Evolutionary conservation across 345 rosid species (phyloP).

Genomic region (Linum tenue): DNA sequence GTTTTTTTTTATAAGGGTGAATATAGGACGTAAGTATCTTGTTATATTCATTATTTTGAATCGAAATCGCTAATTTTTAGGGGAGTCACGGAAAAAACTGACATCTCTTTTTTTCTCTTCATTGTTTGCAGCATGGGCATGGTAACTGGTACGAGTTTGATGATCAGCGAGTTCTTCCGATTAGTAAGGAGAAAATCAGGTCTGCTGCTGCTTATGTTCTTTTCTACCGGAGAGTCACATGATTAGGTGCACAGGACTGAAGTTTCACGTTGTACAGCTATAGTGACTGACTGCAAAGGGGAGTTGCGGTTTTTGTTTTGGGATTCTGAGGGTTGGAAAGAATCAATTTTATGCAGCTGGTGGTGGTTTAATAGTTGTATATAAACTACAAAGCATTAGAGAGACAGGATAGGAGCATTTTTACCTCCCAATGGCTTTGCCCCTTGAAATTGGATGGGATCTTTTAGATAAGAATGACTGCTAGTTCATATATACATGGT

Average conservation of each 20-base stretch:
- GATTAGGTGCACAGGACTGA: neutral
- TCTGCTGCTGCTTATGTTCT: conserved; percentile 21
- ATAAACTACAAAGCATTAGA: no score
- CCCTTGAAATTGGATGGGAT: no score
- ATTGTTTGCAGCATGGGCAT: conserved; percentile 16
- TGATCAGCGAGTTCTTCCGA: conserved; percentile 10
- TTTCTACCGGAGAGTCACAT: conserved; percentile 17
- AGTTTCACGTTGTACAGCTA: neutral
- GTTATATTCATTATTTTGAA: neutral
- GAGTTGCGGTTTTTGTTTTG: neutral
- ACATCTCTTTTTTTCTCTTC: neutral
- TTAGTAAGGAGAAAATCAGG: conserved; percentile 8
- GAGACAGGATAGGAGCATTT: no score
- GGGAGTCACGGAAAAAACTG: neutral
- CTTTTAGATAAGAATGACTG: no score
- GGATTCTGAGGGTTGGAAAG: neutral
- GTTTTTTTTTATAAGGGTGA: no score
- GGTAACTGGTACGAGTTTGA: conserved; percentile 18
- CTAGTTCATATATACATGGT: no score
- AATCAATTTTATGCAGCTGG: neutral
- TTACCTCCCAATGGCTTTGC: no score
- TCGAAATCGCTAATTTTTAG: neutral
- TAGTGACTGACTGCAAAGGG: neutral
- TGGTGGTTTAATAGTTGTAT: neutral
- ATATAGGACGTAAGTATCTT: no score